A percentile compares a stretch with the other conserved stretches of the same genome.
Conservation (phyloP, 2,329 filamentous ascomycete species). For the Aureobasidium sp. region DNA sequence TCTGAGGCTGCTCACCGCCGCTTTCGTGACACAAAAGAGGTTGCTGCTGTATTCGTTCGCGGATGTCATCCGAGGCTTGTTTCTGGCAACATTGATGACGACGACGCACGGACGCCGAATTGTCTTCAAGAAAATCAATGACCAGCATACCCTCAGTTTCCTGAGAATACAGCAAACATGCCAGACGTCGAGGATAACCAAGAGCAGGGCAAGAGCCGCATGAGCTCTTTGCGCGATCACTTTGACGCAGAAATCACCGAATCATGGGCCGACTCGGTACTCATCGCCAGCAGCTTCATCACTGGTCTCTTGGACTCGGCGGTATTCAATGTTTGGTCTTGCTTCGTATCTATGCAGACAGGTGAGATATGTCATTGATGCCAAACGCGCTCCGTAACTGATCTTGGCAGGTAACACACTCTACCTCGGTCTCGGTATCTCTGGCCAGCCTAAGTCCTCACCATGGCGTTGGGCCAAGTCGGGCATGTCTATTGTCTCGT, state of each 20-base stretch:
- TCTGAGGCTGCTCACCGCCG: no score
- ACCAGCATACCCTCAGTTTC: background rate
- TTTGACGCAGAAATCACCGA: constrained; percentile 46
- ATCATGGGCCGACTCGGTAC: constrained; percentile 56
- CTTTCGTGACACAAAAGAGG: no score
- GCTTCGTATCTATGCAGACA: constrained; percentile 78
- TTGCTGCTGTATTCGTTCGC: background rate
- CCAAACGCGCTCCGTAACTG: background rate
- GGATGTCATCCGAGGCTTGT: background rate
- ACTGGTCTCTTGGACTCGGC: constrained; percentile 71
- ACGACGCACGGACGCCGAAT: background rate
- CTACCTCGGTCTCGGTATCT: constrained; percentile 67
- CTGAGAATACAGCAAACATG: background rate
- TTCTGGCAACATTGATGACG: background rate
- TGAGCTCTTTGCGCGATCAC: constrained; percentile 18
- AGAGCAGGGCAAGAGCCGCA: background rate
- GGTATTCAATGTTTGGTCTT: constrained; percentile 67
- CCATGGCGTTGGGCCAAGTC: constrained; percentile 62
- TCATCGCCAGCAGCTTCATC: constrained; percentile 66
- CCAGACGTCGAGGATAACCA: background rate
- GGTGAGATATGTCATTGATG: constrained; percentile 36
- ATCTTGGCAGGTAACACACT: constrained; percentile 55
- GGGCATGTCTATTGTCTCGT: constrained; percentile 58
- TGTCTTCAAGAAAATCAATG: background rate
- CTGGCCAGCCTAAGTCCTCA: constrained; percentile 40